Base-by-base conservation (phyloP, 1,139 yeast species). In the Yamadazyma triangularis region DNA sequence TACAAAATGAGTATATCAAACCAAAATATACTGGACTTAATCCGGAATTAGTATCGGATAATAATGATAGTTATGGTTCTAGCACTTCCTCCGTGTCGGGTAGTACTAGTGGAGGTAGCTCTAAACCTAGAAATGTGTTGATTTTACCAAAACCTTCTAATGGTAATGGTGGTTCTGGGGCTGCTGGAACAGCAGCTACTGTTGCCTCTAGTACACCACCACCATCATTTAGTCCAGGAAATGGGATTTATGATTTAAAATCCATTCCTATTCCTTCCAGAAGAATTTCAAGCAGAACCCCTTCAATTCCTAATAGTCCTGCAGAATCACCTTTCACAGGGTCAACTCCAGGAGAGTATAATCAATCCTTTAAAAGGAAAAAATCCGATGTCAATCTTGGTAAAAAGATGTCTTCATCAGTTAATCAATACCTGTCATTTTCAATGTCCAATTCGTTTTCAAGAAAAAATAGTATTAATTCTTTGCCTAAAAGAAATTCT, bases 301-400 rank as follows among this genome's bases (percentile, higher is more conserved):
- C 27, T 10, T 42, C 48, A 12, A 34, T 32, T 8, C 44, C 41
- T 4, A 40, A 38, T 31, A 41, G 44, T 30, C 49, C 52, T 27
- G 44, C 47, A 2, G 51, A 62, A 4, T 63, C 66, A 10, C 21
- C 30, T 26, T 24, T 27, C n/a, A 36, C 32, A 29, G n/a, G n/a
- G n/a, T n/a, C n/a, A n/a, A n/a, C n/a, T n/a, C n/a, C n/a, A n/a
- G 29, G 38, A 22, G 50, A 45, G 31, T 41, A 47, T 21, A 54
- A 51, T 36, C 64, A 59, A 43, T 65, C 53, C 32, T 65, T 64
- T 42, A 68, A 68, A 47, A 42, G 74, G 21, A 66, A 66, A 39
- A 67, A 65, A 50, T 59, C 70, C 0, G 73, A 66, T 28, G 41
- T 57, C 15, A 58, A 49, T 34, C 32, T 42, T 11, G 35, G 41